Base-by-base conservation (phyloP, 2,329 filamentous ascomycete species). In the Cladosporium sp. region DNA sequence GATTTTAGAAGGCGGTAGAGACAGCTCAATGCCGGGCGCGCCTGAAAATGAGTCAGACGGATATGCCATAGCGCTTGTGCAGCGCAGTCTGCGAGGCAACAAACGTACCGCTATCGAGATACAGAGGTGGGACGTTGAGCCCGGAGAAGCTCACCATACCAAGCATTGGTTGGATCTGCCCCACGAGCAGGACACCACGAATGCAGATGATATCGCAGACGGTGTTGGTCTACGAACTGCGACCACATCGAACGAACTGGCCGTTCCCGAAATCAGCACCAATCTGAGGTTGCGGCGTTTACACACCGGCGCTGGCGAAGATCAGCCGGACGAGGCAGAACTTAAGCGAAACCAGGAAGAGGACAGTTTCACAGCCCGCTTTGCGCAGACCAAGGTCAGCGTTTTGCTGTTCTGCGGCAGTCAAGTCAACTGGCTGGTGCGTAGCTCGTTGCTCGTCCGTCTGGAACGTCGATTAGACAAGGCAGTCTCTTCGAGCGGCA, bases 31-130 rank as follows among this genome's bases (percentile, higher is more conserved):
- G 34, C 70, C 79, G 8, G 39, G 47, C 18, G 19, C 51, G 8
- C 22, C 47, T 12, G 37, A 47, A n/a, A 24, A 39, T 18, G 43
- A 43, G 12, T 77, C 77, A 1, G 70, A 77, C 2, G 87, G 89
- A 1, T 95, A 85, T 66, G 81, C 97, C 3, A 74, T 97, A 54
- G 93, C 93, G 11, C 84, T 92, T 1, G 85, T 96, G 66, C 78
- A 79, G 12, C 77, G 74, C 41, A 76, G 82, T 17, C 71, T 78
- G 15, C 71, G 78, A 1, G 77, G 80, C 39, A 74, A 75, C 1
- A 55, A 75, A 4, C 76, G 75, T 50, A 79, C 83, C 54, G 85
- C 85, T 8, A 75, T 97, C 13, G 91, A 97, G 65, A 86, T 96
- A 27, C 93, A 97, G 69, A 79, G 86, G 19, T 90, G 89, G 80